Evolutionary conservation across 345 rosid genomes (phyloP), one percentile per base, ranked within the genome.

Genomic region (Eutrema yunnanense): DNA sequence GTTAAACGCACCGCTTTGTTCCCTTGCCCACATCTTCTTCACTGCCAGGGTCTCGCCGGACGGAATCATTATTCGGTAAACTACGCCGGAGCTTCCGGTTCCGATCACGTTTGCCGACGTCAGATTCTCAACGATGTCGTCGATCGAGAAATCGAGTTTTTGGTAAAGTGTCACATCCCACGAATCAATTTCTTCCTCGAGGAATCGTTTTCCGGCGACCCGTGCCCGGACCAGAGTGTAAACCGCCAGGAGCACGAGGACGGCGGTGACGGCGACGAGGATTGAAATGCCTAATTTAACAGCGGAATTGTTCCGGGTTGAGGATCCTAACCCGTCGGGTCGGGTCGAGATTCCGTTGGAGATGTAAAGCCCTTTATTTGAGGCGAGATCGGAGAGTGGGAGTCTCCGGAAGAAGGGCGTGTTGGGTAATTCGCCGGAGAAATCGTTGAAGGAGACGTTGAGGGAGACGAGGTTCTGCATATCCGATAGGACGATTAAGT

Each of bases 141-240:
- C 80, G 49, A 93, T 84, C 6, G 96, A 90, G 43, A 93, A 58
- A 62, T 90, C 90, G 48, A 90, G 90, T 66, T 93, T 93, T 73
- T 88, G 96, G 78, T 87, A 93, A 1, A 90, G 76, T 9, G 92
- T 89, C 34, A 93, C 78, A 55, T 90, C 92, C 98, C 98, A 93
- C 5, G 78, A 73, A 16, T 84, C 85, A 4, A 59, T 38, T 26
- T 84, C 85, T 14, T 72, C 79, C 9, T 60, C 82, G 27, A 80
- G 75, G 71, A 62, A 76, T 77, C 12, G 78, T 56, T 88, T 73
- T 8, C 74, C 81, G 19, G 88, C 53, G 68, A 81, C 70, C 5
- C 73, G 69, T 61, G 73, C 19, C n/a, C 64, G 37, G 51, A 61
- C 50, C 5, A 75, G 42, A 65, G 87, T 84, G 89, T 86, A 93